Percentiles rank a stretch among this genome's conserved stretches.
Conservation (phyloP, 257 asterid genomes). For the Knoxia roxburghii region DNA sequence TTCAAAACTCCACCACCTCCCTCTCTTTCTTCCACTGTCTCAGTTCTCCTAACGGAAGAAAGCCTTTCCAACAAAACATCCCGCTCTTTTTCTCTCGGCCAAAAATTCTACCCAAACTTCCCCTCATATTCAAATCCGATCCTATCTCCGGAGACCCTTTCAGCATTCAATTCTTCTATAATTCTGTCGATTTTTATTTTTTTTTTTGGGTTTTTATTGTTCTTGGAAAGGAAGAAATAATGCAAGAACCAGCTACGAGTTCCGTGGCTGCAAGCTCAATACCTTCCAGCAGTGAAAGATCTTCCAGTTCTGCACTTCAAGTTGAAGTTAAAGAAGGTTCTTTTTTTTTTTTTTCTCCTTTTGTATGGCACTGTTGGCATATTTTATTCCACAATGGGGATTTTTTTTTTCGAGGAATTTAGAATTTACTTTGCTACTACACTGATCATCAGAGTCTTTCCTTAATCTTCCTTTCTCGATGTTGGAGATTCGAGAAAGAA, state of each 20-base stretch:
- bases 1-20: slow-evolving; percentile 15
- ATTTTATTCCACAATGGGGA: neutral
- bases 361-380: neutral
- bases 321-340: slow-evolving; percentile 71
- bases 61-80: too few species aligned
- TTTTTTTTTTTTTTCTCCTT: neutral
- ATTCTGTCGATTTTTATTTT: neutral
- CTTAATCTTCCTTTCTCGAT: neutral
- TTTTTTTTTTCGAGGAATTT: neutral
- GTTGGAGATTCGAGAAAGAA: neutral
- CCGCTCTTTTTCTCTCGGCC: slow-evolving; percentile 51
- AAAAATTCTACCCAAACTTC: slow-evolving; percentile 19
- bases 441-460: neutral
- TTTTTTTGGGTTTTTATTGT: neutral
- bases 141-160: neutral
- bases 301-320: slow-evolving; percentile 86
- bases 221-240: slow-evolving; percentile 21
- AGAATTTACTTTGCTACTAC: neutral
- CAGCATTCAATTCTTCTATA: slow-evolving; percentile 15
- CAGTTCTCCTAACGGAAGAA: slow-evolving; percentile 22
- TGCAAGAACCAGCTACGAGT: slow-evolving; percentile 91
- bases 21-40: slow-evolving; percentile 9
- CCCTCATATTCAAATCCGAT: slow-evolving; percentile 5
- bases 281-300: slow-evolving; percentile 94
- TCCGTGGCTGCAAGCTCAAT: slow-evolving; percentile 70